Conservation (phyloP, 2,329 filamentous ascomycete genomes). For the Penicillium capsulatum region DNA sequence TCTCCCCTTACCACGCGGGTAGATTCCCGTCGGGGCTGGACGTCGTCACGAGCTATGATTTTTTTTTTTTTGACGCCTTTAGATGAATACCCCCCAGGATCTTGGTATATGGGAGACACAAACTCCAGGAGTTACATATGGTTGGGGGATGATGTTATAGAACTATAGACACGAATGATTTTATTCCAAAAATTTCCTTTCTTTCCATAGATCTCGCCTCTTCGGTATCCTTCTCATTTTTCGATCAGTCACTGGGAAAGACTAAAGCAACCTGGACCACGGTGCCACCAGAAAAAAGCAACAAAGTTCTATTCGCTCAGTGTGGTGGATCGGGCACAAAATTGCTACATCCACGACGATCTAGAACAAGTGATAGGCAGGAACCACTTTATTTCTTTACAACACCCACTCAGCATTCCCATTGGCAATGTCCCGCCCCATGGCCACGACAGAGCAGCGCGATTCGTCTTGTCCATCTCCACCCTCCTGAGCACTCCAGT, state of each 20-base stretch:
- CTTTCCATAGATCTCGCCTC: not conserved
- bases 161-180: constrained; percentile 7
- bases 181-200: constrained; percentile 4
- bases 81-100: constrained; percentile 17
- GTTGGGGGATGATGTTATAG: constrained; percentile 11
- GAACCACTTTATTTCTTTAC: not conserved
- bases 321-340: too few species aligned
- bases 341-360: not conserved
- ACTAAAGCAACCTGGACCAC: too few species aligned
- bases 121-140: constrained; percentile 8
- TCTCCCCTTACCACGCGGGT: not conserved
- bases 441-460: too few species aligned
- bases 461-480: too few species aligned
- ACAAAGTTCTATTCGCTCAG: too few species aligned
- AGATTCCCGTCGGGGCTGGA: constrained; percentile 8
- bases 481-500: too few species aligned
- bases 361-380: constrained; percentile 20
- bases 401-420: too few species aligned
- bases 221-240: not conserved
- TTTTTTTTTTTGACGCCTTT: constrained; percentile 10
- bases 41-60: constrained; percentile 22
- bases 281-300: too few species aligned
- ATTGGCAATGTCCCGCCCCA: too few species aligned
- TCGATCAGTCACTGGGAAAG: too few species aligned
- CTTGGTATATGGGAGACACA: constrained; percentile 8